Percentiles rank a stretch among this genome's conserved stretches.
phyloP scores from a whole-genome alignment of 2,329 filamentous ascomycete genomes.

The Macrophomina phaseolina region DNA sequence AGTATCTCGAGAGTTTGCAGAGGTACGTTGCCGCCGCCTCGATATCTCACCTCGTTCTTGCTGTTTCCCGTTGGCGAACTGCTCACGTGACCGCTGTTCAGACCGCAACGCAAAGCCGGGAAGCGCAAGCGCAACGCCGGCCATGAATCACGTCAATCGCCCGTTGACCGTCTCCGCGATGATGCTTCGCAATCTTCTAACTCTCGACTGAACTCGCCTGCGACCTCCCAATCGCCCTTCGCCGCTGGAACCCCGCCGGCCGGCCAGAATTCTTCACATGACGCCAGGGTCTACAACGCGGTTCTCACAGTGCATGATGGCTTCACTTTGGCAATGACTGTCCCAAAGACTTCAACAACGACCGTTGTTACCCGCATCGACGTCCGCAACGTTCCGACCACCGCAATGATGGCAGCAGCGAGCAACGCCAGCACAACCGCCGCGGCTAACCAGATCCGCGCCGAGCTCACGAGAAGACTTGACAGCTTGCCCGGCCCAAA shows the following conservation, averaged over 20 bases:
- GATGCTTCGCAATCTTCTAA: not conserved
- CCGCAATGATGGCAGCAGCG: slow-evolving; percentile 43
- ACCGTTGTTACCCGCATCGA: slow-evolving; percentile 37
- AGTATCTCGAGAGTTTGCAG: slow-evolving; percentile 43
- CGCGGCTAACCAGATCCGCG: slow-evolving; percentile 45
- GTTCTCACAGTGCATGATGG: slow-evolving; percentile 45
- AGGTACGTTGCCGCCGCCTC: slow-evolving; percentile 28
- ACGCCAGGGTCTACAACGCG: slow-evolving; percentile 48
- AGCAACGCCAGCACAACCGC: slow-evolving; percentile 34
- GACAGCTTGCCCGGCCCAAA: slow-evolving; percentile 38
- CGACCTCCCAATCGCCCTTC: not conserved
- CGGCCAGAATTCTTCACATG: not conserved
- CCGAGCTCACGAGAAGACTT: slow-evolving; percentile 44
- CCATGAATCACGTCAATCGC: slow-evolving; percentile 27
- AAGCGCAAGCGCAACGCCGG: slow-evolving; percentile 39
- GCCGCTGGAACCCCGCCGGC: not conserved
- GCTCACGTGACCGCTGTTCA: slow-evolving; percentile 15
- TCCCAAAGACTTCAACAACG: slow-evolving; percentile 29
- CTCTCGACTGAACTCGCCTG: slow-evolving; percentile 9
- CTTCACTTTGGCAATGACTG: slow-evolving; percentile 34
- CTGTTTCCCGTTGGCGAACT: not conserved
- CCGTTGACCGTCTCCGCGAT: slow-evolving; percentile 1
- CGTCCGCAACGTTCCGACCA: slow-evolving; percentile 41
- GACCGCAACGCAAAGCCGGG: not conserved
- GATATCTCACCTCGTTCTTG: not conserved